These are phyloP conservation scores for Dioscorea dumetorum DNA, from an alignment of 106 monocot species.

Conservation along the genomic window DNA sequence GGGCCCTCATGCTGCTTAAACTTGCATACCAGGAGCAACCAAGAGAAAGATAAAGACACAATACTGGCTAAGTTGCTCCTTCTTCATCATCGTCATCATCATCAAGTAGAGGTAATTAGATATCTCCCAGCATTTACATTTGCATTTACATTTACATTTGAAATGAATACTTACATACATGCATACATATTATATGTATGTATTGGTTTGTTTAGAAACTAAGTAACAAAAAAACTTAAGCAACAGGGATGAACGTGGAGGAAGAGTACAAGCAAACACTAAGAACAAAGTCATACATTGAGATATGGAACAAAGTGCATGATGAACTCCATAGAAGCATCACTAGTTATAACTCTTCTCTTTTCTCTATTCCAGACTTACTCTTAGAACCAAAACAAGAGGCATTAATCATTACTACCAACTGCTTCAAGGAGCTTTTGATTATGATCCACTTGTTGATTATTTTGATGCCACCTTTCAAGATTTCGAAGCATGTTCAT, in stretches of 20 bases:
- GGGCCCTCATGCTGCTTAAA: too few species aligned
- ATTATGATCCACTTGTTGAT: background rate
- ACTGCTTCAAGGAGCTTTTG: background rate
- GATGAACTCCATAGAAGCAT: constrained; percentile 5
- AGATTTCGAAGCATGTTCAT: background rate
- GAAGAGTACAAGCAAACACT: constrained; percentile 53
- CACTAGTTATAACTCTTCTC: background rate
- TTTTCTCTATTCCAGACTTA: constrained; percentile 1
- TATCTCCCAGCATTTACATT: too few species aligned
- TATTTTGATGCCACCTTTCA: background rate
- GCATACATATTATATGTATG: too few species aligned
- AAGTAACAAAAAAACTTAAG: background rate
- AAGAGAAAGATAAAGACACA: too few species aligned
- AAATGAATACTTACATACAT: too few species aligned
- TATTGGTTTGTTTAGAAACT: background rate
- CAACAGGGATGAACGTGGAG: constrained; percentile 16
- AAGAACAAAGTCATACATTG: constrained; percentile 43
- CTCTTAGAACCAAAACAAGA: constrained; percentile 40
- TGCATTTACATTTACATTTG: too few species aligned
- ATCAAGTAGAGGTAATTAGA: too few species aligned
- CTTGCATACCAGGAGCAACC: too few species aligned
- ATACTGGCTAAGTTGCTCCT: too few species aligned
- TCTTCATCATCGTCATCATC: too few species aligned
- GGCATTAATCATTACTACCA: background rate
- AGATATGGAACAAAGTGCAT: constrained; percentile 35